These are phyloP conservation scores for Dipodascopsis uninucleata DNA, from an alignment of 805 yeast species.

Conservation along the genomic window DNA sequence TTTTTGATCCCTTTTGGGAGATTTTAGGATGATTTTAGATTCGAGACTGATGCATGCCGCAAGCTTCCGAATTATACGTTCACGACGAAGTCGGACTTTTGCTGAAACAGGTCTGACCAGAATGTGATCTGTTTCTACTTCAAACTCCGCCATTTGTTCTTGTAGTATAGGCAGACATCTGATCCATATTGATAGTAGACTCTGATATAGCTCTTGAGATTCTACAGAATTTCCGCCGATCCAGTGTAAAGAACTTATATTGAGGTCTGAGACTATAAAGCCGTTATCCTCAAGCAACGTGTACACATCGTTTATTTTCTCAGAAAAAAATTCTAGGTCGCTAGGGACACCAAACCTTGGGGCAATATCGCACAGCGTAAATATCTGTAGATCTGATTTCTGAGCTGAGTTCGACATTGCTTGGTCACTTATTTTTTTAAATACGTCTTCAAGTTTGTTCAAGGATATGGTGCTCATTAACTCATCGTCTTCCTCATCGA, in stretches of 20 bases:
- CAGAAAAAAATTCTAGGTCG: slow-evolving; percentile 5
- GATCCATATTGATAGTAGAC: slow-evolving; percentile 29
- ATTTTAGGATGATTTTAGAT: slow-evolving; percentile 14
- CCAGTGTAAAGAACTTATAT: slow-evolving; percentile 2
- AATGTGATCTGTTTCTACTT: slow-evolving; percentile 21
- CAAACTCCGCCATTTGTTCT: not conserved
- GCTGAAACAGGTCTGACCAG: slow-evolving; percentile 11
- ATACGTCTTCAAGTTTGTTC: not conserved
- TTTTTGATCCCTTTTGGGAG: too few species aligned
- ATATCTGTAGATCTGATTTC: not conserved
- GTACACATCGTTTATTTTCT: not conserved
- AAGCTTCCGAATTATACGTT: slow-evolving; percentile 19
- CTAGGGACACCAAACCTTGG: slow-evolving; percentile 3
- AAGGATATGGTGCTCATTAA: slow-evolving; percentile 5
- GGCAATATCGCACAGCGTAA: slow-evolving; percentile 4
- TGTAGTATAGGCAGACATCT: slow-evolving; percentile 23
- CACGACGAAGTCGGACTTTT: slow-evolving; percentile 27
- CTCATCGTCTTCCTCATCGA: slow-evolving; percentile 13
- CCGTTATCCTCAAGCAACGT: slow-evolving; percentile 7
- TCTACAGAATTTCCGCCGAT: slow-evolving; percentile 4
- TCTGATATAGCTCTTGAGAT: slow-evolving; percentile 17
- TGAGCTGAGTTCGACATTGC: not conserved
- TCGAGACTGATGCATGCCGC: slow-evolving; percentile 23
- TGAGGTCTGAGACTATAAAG: slow-evolving; percentile 6
- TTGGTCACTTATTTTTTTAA: not conserved